Conservation (phyloP, 2,329 filamentous ascomycete genomes). For the Aureobasidium sp. region DNA sequence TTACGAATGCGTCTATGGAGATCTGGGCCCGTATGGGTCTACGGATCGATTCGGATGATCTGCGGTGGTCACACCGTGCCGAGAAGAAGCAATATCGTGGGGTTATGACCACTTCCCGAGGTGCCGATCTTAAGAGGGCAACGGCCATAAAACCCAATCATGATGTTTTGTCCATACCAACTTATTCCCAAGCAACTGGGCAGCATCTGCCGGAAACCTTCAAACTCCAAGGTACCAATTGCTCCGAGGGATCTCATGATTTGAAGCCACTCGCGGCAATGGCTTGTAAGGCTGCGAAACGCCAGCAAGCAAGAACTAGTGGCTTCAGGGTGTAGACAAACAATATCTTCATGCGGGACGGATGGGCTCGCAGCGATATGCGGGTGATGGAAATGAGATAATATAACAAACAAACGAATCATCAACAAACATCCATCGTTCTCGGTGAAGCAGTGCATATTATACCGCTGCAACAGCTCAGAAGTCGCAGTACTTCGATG, state of each 20-base stretch:
- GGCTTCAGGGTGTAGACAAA: too few relatives aligned
- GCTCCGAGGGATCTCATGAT: neutral
- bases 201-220: neutral
- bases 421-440: neutral
- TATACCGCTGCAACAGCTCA: too few relatives aligned
- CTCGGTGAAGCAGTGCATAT: neutral
- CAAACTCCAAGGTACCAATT: neutral
- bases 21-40: neutral
- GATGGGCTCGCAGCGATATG: neutral
- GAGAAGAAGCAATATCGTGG: neutral
- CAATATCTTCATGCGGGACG: neutral
- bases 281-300: neutral
- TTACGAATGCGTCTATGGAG: neutral
- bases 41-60: neutral
- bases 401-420: neutral
- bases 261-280: neutral
- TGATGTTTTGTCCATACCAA: neutral
- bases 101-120: neutral
- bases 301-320: too few relatives aligned
- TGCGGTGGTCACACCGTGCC: neutral
- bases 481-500: too few relatives aligned
- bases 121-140: neutral
- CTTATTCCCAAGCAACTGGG: neutral
- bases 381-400: neutral
- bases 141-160: neutral